Base-by-base conservation (phyloP, 2,329 filamentous ascomycete genomes). In the Ophiognomonia clavigignenti-juglandacearum region DNA sequence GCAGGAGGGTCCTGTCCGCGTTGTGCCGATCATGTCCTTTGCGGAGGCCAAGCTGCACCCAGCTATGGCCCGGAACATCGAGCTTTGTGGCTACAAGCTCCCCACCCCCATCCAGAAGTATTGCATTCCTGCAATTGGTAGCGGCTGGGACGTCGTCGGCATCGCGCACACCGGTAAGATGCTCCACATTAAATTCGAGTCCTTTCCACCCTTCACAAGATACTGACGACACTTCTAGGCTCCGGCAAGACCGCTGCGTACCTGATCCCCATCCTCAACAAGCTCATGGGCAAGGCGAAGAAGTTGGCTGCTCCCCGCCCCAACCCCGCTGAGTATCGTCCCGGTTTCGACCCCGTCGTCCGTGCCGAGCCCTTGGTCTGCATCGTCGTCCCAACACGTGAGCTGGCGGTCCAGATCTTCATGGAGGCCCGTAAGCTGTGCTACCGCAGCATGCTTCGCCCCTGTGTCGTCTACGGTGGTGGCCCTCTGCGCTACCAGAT, bases 211-310 rank as follows among this genome's bases (percentile, higher is more conserved):
- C 14, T 11, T 13, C 9, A 18, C 5, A 6, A 24, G 13, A 14
- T 35, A 45, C 29, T 51, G 22, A 26, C 39, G 19, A 59, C 2
- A n/a, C 6, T 53, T 5, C 40, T 42, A 96, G 92, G 93, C 18
- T 97, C 92, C 22, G 93, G 93, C 43, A 98, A 98, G 74, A 98
- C 93, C 0, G 92, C 87, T 0, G 91, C 93, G 0, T 98, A 93
- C 61, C 69, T 98, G 4, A 81, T 96, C 46, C 93, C 93, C 0
- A 87, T 95, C 50, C 61, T 97, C 43, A 95, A 90, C 51, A 86
- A 87, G 64, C 70, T 98, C 19, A 96, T 97, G 89, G 93, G 93
- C 22, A 97, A 97, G 69, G 89, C 87, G 6, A 93, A 90, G 69
- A 91, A 90, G 67, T 71, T 96, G 6, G 84, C 85, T 1, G 91